Evolutionary conservation across 768 basidiomycete species (phyloP).

Genomic region (Plicaturopsis crispa): DNA sequence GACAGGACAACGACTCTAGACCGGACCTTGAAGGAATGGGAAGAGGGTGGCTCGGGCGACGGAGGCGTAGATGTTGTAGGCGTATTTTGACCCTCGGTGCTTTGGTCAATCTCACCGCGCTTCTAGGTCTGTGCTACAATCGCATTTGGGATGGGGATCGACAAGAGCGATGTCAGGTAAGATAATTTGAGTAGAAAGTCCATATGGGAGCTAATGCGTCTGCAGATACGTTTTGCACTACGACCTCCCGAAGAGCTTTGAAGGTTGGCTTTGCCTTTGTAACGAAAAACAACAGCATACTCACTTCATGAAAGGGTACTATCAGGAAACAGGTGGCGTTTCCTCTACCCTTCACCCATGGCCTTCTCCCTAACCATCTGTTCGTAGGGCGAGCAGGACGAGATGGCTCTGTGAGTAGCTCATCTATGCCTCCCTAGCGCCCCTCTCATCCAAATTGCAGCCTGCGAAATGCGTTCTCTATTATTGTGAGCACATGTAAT

Average conservation of each 20-base stretch:
- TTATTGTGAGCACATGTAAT: conserved; percentile 48
- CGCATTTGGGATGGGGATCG: conserved; percentile 84
- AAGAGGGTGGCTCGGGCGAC: conserved; percentile 40
- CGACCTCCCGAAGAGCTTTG: conserved; percentile 77
- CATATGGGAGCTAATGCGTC: neutral
- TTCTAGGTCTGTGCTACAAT: conserved; percentile 68
- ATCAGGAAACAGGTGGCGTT: conserved; percentile 73
- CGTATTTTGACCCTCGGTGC: conserved; percentile 1
- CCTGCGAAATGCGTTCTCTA: conserved; percentile 77
- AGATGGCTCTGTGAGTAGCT: conserved; percentile 54
- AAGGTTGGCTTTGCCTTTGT: conserved; percentile 46
- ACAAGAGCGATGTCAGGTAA: conserved; percentile 71
- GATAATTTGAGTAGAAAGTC: conserved; percentile 3
- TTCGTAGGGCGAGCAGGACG: conserved; percentile 66
- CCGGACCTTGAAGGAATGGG: conserved; percentile 48
- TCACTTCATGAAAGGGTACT: conserved; percentile 48
- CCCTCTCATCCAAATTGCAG: conserved; percentile 26
- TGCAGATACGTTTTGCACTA: conserved; percentile 71
- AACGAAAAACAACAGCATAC: conserved; percentile 1
- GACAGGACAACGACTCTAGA: conserved; percentile 43
- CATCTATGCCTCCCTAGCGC: neutral
- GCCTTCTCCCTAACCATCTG: conserved; percentile 5
- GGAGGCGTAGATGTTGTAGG: conserved; percentile 59
- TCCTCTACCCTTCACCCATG: neutral
- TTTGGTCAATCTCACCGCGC: neutral